A percentile compares a stretch with the other conserved stretches of the same genome.
Conservation (phyloP, 441 rosid species). For the Omphalea diandra region DNA sequence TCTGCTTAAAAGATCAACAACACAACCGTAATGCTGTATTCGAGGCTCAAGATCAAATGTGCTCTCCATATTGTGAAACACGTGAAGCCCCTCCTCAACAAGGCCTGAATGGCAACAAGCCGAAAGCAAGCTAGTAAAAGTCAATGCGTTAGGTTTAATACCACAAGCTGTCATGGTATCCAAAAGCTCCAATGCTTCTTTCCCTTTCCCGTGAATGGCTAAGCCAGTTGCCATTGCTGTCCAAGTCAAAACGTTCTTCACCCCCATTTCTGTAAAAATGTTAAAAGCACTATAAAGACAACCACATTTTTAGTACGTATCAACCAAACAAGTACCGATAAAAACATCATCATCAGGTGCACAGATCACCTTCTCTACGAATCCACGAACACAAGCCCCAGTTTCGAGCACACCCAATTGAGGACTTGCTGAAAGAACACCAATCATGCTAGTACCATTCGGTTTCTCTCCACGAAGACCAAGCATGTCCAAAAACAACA, state of each 20-base stretch:
- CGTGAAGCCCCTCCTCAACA: slow-evolving; percentile 61
- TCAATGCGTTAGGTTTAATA: slow-evolving; percentile 63
- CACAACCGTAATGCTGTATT: slow-evolving; percentile 73
- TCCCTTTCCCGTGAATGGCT: slow-evolving; percentile 69
- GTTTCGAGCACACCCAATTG: slow-evolving; percentile 24
- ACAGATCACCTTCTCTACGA: slow-evolving; percentile 14
- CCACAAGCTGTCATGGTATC: slow-evolving; percentile 49
- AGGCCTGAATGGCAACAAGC: slow-evolving; percentile 84
- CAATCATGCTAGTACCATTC: slow-evolving; percentile 17
- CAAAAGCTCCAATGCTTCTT: slow-evolving; percentile 60
- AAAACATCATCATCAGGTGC: slow-evolving; percentile 39
- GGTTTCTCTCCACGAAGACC: slow-evolving; percentile 27
- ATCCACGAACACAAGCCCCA: slow-evolving; percentile 23
- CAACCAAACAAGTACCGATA: slow-evolving; percentile 33
- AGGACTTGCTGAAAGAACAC: slow-evolving; percentile 20
- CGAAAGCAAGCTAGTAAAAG: slow-evolving; percentile 69
- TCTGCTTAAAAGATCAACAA: slow-evolving; percentile 84
- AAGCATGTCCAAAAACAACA: slow-evolving; percentile 23
- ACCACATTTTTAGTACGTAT: slow-evolving; percentile 88
- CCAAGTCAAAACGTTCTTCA: slow-evolving; percentile 63
- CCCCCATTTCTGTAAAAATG: slow-evolving; percentile 40
- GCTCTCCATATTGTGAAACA: slow-evolving; percentile 54
- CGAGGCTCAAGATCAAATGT: slow-evolving; percentile 61
- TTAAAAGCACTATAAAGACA: slow-evolving; percentile 53
- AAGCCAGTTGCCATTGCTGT: slow-evolving; percentile 71